Base-by-base conservation (phyloP, 2,329 filamentous ascomycete species). In the Arachnopeziza araneosa region DNA sequence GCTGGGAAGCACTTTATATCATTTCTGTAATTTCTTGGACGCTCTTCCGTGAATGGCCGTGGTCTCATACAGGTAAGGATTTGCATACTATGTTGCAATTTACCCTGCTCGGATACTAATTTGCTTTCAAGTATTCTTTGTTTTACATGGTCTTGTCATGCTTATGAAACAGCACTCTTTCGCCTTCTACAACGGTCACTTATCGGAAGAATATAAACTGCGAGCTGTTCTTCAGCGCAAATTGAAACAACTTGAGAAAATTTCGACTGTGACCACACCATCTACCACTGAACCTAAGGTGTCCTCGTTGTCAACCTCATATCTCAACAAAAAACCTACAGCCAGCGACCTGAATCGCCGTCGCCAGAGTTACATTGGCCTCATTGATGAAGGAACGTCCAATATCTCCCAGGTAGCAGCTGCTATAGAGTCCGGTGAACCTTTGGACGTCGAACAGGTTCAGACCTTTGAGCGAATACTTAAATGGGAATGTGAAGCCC, bases 161-260 rank as follows among this genome's bases (percentile, higher is more conserved):
- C 71, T 93, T 24, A 93, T 93, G 90, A 93, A 93, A 76, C 88
- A 91, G 73, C 90, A 92, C 71, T 88, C 86, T 21, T 92, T 90
- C 69, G 81, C 87, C 4, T 91, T 90, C 66, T 92, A 91, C 73
- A 93, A 92, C 67, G 89, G 90, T 7, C 83, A 92, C 63, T 76
- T 87, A 55, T 91, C 82, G 2, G 80, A 83, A 22, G 76, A 83
- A 2, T 83, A 85, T 68, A 79, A 82, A 60, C 77, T 76, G 59
- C 76, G 81, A 1, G 65, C 69, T 12, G 68, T 72, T n/a, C 71
- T 83, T n/a, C 70, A 76, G 10, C 69, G 66, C 4, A 79, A 77
- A 60, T 72, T 90, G 24, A 79, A 82, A 59, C 79, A 85, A 63
- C 77, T 91, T 1, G 82, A 87, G 30, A 73, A 75, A 2, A 76